Evolutionary conservation across 2,329 filamentous ascomycete genomes (phyloP).

Genomic region (Hypoxylon sp.): DNA sequence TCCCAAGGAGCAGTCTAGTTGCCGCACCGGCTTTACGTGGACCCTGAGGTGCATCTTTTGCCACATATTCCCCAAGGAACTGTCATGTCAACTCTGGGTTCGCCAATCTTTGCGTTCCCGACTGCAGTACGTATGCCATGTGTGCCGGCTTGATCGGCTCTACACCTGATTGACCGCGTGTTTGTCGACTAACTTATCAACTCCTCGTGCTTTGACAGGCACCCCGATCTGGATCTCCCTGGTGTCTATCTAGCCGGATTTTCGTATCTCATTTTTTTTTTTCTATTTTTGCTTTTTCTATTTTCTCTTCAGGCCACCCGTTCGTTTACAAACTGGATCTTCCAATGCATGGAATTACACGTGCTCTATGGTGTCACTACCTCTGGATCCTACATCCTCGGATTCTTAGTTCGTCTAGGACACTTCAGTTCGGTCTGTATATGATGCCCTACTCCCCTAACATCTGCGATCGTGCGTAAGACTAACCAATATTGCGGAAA

Average conservation of each 20-base stretch:
- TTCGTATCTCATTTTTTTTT: constrained; percentile 45
- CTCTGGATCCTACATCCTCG: constrained; percentile 43
- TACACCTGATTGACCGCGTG: constrained; percentile 31
- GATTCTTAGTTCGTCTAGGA: constrained; percentile 43
- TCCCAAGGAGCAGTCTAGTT: constrained; percentile 23
- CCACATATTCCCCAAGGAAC: constrained; percentile 19
- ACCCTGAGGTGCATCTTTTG: constrained; percentile 18
- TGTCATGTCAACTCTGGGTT: constrained; percentile 25
- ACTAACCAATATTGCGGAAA: constrained; percentile 55
- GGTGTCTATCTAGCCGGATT: constrained; percentile 35
- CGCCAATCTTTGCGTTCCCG: constrained; percentile 27
- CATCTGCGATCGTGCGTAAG: constrained; percentile 29
- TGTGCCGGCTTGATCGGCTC: constrained; percentile 31
- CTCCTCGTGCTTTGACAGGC: constrained; percentile 34
- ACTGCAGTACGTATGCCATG: constrained; percentile 43
- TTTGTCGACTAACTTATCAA: constrained; percentile 38
- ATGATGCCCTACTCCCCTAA: constrained; percentile 45
- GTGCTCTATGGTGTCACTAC: constrained; percentile 32
- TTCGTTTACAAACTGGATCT: constrained; percentile 50
- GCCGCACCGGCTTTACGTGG: constrained; percentile 23
- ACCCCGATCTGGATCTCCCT: constrained; percentile 32
- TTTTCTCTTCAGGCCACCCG: constrained; percentile 18
- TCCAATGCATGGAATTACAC: constrained; percentile 32
- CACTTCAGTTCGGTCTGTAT: constrained; percentile 59
- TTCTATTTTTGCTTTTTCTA: constrained; percentile 9